Conservation (phyloP, 2,329 filamentous ascomycete species). For the Helminthosporium solani region DNA sequence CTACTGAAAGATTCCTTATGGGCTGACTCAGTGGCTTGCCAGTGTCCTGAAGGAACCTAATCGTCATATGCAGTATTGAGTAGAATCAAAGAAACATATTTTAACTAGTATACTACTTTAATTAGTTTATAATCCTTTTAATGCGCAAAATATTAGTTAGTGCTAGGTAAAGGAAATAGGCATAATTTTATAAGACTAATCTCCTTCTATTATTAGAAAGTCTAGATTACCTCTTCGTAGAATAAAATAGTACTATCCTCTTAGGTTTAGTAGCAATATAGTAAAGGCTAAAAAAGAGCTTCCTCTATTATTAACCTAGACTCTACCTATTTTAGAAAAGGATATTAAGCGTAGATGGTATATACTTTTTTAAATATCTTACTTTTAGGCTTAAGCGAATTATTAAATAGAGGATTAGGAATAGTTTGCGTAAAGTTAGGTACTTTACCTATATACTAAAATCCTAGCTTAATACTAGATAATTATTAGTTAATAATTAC, state of each 20-base stretch:
- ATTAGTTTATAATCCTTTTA: conserved; percentile 35
- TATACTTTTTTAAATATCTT: conserved; percentile 38
- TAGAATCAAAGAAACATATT: conserved; percentile 25
- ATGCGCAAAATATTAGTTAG: conserved; percentile 29
- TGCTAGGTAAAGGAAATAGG: conserved; percentile 29
- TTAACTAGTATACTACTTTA: conserved; percentile 34
- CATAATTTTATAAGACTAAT: conserved; percentile 42
- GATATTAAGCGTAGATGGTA: conserved; percentile 32
- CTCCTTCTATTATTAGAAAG: conserved; percentile 39
- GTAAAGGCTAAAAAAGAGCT: conserved; percentile 42
- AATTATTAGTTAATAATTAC: conserved; percentile 49
- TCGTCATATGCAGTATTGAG: conserved; percentile 39
- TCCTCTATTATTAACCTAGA: conserved; percentile 41
- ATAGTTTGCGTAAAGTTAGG: conserved; percentile 43
- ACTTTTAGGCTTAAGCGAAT: conserved; percentile 19
- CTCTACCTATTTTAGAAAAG: conserved; percentile 30
- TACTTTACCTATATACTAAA: conserved; percentile 41
- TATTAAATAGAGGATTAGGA: conserved; percentile 17
- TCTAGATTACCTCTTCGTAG: conserved; percentile 44
- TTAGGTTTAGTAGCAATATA: conserved; percentile 46
- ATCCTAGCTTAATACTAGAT: conserved; percentile 43
- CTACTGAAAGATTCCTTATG: conserved; percentile 35
- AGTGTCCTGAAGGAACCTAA: conserved; percentile 40
- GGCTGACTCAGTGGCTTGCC: conserved; percentile 31
- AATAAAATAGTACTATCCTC: conserved; percentile 45